Evolutionary conservation across 345 rosid genomes (phyloP).

Genomic region (Boechera stricta): DNA sequence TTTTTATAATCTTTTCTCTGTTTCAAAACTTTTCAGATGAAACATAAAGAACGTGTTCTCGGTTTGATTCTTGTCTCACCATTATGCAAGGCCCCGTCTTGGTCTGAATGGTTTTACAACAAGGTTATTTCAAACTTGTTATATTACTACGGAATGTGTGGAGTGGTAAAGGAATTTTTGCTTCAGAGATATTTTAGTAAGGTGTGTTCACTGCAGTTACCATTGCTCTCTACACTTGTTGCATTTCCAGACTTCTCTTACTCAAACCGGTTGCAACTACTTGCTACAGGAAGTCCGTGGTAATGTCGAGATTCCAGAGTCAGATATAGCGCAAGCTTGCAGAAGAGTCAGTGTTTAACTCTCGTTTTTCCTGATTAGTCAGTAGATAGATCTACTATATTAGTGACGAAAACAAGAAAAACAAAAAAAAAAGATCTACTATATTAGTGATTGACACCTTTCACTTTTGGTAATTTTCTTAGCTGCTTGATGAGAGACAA

Average conservation of each 20-base stretch:
- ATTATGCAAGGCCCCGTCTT: constrained; percentile 86
- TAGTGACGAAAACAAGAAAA: not conserved
- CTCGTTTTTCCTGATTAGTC: constrained; percentile 13
- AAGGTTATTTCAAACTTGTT: constrained; percentile 79
- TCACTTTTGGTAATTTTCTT: constrained; percentile 30
- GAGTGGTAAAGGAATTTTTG: constrained; percentile 75
- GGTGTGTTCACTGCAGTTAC: constrained; percentile 50
- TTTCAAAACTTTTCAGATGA: constrained; percentile 64
- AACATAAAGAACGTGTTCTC: constrained; percentile 81
- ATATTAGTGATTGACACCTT: constrained; percentile 22
- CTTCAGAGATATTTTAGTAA: constrained; percentile 93
- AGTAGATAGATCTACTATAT: constrained; percentile 1
- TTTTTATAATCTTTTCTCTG: constrained; percentile 20
- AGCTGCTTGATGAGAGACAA: constrained; percentile 93
- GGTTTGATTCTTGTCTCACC: constrained; percentile 97
- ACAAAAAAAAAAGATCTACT: too few species aligned
- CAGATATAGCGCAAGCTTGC: constrained; percentile 92
- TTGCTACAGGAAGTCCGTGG: constrained; percentile 87
- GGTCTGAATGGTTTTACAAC: constrained; percentile 94
- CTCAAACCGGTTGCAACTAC: constrained; percentile 8
- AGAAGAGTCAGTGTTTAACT: constrained; percentile 61
- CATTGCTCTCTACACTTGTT: not conserved
- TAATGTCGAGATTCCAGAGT: constrained; percentile 76
- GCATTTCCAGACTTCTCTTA: constrained; percentile 8
- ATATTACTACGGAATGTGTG: constrained; percentile 91